Evolutionary conservation across 257 asterid genomes (phyloP).

Genomic region (Forsythia viridissima): DNA sequence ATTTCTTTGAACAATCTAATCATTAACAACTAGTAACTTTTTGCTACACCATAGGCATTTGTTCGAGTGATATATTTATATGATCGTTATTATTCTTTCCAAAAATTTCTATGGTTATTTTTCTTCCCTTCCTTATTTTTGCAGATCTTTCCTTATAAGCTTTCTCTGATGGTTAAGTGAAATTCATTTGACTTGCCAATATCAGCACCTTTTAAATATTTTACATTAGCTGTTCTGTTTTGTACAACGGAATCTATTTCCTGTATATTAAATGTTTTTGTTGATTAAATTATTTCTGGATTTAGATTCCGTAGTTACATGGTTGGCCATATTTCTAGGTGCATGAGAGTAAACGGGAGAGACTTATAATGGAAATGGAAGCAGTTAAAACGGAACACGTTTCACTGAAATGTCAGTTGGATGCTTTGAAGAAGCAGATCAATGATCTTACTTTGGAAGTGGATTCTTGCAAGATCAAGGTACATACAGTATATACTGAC

Average conservation of each 20-base stretch:
- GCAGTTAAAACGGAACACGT: conserved; percentile 74
- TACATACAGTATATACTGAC: conserved; percentile 25
- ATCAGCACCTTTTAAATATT: conserved; percentile 2
- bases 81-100: conserved; percentile 6
- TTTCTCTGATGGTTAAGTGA: conserved; percentile 10
- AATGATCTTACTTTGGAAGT: conserved; percentile 55
- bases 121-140: not conserved
- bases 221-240: not conserved
- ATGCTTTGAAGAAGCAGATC: conserved; percentile 57
- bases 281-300: conserved; percentile 6
- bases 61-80: not conserved
- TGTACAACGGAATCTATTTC: not conserved
- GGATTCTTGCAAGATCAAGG: conserved; percentile 74
- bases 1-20: not conserved
- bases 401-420: conserved; percentile 67
- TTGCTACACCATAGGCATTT: not conserved
- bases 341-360: conserved; percentile 83
- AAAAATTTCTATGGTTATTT: conserved; percentile 1
- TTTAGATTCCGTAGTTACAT: conserved; percentile 12
- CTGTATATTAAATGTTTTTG: conserved; percentile 6
- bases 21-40: not conserved
- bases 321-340: conserved; percentile 51
- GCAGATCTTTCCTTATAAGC: conserved; percentile 3
- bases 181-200: conserved; percentile 6
- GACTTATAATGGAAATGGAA: conserved; percentile 93